These are phyloP conservation scores for Alternaria burnsii DNA, from an alignment of 2,329 filamentous ascomycete genomes.

Conservation along the genomic window DNA sequence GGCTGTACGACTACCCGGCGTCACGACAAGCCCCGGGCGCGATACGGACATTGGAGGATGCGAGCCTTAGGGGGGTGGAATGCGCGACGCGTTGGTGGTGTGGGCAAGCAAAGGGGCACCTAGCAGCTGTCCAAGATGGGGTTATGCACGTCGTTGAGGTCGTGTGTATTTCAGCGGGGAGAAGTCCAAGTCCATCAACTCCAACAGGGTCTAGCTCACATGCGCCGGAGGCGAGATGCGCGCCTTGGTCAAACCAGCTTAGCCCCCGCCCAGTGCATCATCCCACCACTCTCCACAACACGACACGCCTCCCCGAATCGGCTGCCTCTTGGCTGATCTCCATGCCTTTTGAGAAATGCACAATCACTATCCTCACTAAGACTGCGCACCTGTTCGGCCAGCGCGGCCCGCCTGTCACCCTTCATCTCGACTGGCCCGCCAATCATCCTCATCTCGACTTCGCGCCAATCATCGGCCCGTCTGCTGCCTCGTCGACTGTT, in stretches of 20 bases:
- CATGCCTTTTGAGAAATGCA: neutral
- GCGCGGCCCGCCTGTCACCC: constrained; percentile 1
- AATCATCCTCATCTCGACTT: neutral
- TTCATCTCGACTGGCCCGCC: constrained; percentile 3
- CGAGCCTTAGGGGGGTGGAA: neutral
- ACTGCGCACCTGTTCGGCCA: neutral
- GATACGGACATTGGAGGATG: constrained; percentile 26
- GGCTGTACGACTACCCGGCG: constrained; percentile 18
- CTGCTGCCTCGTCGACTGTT: neutral
- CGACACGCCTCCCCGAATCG: neutral
- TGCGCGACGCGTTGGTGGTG: neutral
- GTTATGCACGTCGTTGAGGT: neutral
- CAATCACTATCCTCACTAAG: neutral
- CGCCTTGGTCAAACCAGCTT: neutral
- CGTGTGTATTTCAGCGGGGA: constrained; percentile 10
- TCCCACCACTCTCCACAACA: neutral
- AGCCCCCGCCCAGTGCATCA: neutral
- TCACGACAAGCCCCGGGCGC: constrained; percentile 33
- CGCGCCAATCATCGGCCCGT: constrained; percentile 1
- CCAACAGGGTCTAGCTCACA: constrained; percentile 3
- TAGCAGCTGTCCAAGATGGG: neutral
- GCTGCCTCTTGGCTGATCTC: neutral
- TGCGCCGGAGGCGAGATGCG: neutral
- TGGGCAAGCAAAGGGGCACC: neutral
- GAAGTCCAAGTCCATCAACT: neutral